Evolutionary conservation across 148 eudicot species (phyloP).

Genomic region (Spergularia bocconei): DNA sequence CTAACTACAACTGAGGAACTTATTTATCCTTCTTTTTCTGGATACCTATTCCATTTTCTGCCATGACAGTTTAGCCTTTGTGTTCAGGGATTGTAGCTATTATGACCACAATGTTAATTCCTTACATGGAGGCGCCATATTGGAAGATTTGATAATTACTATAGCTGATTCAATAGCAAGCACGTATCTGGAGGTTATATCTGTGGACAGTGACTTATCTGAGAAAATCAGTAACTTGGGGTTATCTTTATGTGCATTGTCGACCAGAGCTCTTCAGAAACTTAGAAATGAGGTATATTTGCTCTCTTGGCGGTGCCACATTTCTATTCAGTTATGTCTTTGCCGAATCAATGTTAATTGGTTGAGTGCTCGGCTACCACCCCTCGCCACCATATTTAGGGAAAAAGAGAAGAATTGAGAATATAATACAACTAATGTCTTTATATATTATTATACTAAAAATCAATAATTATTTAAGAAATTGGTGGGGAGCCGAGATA

Average conservation of each 20-base stretch:
- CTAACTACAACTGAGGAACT: neutral
- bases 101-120: slow-evolving; percentile 53
- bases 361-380: neutral
- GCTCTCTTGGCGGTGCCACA: neutral
- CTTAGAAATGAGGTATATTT: slow-evolving; percentile 76
- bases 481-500: too few relatives aligned
- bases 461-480: too few relatives aligned
- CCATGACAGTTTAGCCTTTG: slow-evolving; percentile 4
- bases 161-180: slow-evolving; percentile 91
- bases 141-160: slow-evolving; percentile 84
- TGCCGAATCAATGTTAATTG: neutral
- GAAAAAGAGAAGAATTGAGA: neutral
- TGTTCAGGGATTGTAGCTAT: slow-evolving; percentile 61
- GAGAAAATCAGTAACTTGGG: slow-evolving; percentile 62
- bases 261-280: slow-evolving; percentile 88
- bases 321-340: slow-evolving; percentile 3
- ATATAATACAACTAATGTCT: neutral
- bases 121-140: slow-evolving; percentile 55
- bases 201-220: slow-evolving; percentile 79
- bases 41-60: neutral
- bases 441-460: too few relatives aligned
- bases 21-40: neutral
- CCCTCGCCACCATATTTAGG: too few relatives aligned
- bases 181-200: slow-evolving; percentile 86
- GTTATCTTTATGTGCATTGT: slow-evolving; percentile 65